Percentiles rank a stretch among this genome's conserved stretches.
These are phyloP conservation scores for Lichtheimia ramosa DNA, from an alignment of 371 early-diverging fungal genomes.

Conservation along the genomic window DNA sequence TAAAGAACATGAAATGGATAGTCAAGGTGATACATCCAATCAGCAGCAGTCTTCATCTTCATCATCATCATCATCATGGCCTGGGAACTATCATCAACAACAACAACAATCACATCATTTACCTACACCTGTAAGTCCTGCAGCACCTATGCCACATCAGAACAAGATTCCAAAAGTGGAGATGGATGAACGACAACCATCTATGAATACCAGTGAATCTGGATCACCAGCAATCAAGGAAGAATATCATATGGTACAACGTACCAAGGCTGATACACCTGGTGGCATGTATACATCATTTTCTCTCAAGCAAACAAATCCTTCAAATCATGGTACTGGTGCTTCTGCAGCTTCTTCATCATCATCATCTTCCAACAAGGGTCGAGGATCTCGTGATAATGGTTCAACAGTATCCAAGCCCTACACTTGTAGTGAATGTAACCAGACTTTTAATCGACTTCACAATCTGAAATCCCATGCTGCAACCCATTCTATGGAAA, in stretches of 20 bases:
- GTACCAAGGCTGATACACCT: background rate
- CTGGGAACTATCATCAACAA: background rate
- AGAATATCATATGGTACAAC: background rate
- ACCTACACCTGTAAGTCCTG: constrained; percentile 10
- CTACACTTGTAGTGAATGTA: constrained; percentile 34
- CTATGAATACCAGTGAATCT: background rate
- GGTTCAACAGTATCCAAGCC: constrained; percentile 13
- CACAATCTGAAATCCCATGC: constrained; percentile 49
- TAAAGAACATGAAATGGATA: too few relatives aligned
- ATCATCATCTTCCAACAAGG: background rate
- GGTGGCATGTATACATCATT: constrained; percentile 7
- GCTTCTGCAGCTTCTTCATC: background rate
- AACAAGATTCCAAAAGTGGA: background rate
- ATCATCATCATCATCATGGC: background rate
- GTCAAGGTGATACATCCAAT: too few relatives aligned
- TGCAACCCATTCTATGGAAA: constrained; percentile 42
- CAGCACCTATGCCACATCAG: constrained; percentile 5
- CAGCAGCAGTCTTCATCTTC: too few relatives aligned
- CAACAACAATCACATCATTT: constrained; percentile 1
- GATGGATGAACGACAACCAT: background rate
- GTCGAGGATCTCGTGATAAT: background rate
- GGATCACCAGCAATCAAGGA: background rate
- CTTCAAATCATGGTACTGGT: background rate
- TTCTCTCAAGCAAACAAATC: constrained; percentile 3
- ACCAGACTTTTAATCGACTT: constrained; percentile 39